Evolutionary conservation across 768 basidiomycete species (phyloP).

Genomic region (Phylloporus sp.): DNA sequence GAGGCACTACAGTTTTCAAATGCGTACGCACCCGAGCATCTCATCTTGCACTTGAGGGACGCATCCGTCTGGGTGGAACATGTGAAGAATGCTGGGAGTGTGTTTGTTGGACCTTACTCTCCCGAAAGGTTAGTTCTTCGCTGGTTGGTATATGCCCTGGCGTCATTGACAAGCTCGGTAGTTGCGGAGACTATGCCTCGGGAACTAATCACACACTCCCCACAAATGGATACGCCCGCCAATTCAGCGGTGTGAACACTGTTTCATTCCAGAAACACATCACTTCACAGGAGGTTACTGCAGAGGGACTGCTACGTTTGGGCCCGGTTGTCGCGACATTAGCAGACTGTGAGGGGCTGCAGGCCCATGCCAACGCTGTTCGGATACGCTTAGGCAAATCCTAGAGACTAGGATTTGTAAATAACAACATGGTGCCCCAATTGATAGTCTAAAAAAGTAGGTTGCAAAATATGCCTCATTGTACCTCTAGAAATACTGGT

Average conservation of each 20-base stretch:
- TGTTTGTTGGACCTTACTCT: constrained; percentile 93
- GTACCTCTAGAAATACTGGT: constrained; percentile 8
- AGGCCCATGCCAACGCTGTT: constrained; percentile 96
- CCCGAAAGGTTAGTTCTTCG: constrained; percentile 78
- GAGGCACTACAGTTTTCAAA: constrained; percentile 90
- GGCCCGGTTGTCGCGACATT: constrained; percentile 87
- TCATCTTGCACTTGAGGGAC: constrained; percentile 83
- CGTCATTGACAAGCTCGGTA: constrained; percentile 30
- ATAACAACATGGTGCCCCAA: background rate
- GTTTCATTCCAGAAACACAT: constrained; percentile 98
- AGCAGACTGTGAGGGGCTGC: constrained; percentile 92
- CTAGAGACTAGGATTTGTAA: constrained; percentile 4
- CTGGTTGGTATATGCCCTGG: background rate
- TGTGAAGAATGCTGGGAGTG: constrained; percentile 91
- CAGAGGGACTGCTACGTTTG: constrained; percentile 66
- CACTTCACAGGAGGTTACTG: constrained; percentile 90
- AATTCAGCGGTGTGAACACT: constrained; percentile 98
- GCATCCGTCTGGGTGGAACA: constrained; percentile 59
- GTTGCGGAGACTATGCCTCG: constrained; percentile 98
- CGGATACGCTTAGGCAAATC: constrained; percentile 60
- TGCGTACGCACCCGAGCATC: constrained; percentile 97
- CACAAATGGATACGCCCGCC: constrained; percentile 93
- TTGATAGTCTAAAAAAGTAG: background rate
- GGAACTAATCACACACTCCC: constrained; percentile 99
- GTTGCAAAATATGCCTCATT: constrained; percentile 5